Base-by-base conservation (phyloP, 441 rosid species). In the Eruca vesicaria region DNA sequence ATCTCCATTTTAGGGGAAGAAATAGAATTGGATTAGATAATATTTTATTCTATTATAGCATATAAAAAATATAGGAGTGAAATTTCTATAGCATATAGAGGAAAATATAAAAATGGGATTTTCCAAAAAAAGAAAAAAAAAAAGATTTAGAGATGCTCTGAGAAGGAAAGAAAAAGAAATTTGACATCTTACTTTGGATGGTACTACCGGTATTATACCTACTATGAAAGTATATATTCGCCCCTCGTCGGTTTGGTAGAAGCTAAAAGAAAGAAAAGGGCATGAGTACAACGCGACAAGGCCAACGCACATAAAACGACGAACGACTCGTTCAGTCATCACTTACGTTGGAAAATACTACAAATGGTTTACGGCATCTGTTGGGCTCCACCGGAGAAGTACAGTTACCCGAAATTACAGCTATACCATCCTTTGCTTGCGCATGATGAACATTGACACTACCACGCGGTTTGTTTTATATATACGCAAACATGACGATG, bases 291-390 rank as follows among this genome's bases (percentile, higher is more conserved):
- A 75, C 36, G 69, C 71, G 79, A 63, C 75, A 69, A 56, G 12
- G 9, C 66, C 75, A 76, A 63, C 70, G 65, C 66, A 69, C 61
- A 69, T 69, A 69, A 76, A 69, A 69, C 79, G 79, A 14, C 75
- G 63, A 62, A 76, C 6, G 60, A 63, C 12, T 69, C 48, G 28
- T 69, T 36, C 28, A 41, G 79, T 63, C 66, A 76, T 63, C 71
- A 62, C 69, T 61, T 68, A 61, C 73, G 69, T 75, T 75, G 57
- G 63, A 32, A 75, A 75, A 57, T 35, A 50, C 63, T 60, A 15
- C 26, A 11, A 38, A n/a, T 14, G 16, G 48, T 56, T 74, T 66
- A 74, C 41, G 67, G 14, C 67, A 74, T 45, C 68, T 31, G 14
- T 74, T 11, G 29, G 63, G 52, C 3, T 28, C 43, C 19, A 67